Conservation (phyloP, 805 yeast genomes). For the Nakazawaea wickerhamii region DNA sequence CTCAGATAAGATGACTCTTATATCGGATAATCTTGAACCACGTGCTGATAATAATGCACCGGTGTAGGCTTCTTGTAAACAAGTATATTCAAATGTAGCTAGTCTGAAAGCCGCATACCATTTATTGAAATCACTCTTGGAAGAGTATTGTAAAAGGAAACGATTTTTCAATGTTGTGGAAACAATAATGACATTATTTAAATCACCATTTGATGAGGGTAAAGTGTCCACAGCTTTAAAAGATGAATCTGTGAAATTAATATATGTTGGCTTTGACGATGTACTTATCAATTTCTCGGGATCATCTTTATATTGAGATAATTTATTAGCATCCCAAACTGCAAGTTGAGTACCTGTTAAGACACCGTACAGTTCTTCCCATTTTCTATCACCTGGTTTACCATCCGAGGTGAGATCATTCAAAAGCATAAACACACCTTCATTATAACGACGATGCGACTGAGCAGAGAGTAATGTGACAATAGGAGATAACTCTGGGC, state of each 20-base stretch:
- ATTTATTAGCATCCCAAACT: conserved; percentile 77
- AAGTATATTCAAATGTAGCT: conserved; percentile 71
- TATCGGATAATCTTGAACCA: conserved; percentile 83
- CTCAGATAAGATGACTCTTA: conserved; percentile 77
- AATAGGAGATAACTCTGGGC: conserved; percentile 57
- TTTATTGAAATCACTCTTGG: conserved; percentile 53
- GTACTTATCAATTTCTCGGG: conserved; percentile 51
- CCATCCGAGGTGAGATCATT: conserved; percentile 82
- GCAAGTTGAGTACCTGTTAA: conserved; percentile 88
- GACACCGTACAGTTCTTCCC: conserved; percentile 93
- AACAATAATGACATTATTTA: conserved; percentile 76
- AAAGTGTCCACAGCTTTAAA: conserved; percentile 66
- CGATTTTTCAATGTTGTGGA: conserved; percentile 91
- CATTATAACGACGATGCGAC: conserved; percentile 66
- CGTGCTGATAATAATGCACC: conserved; percentile 91
- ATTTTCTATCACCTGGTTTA: conserved; percentile 71
- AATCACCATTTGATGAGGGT: conserved; percentile 60
- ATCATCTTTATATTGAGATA: conserved; percentile 42
- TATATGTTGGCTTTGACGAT: conserved; percentile 75
- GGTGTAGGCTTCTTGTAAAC: conserved; percentile 92
- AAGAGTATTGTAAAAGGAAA: conserved; percentile 71
- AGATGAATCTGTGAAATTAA: conserved; percentile 87
- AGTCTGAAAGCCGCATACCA: conserved; percentile 87
- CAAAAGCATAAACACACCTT: conserved; percentile 69
- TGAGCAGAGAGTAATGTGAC: conserved; percentile 72